Conservation (phyloP, 257 asterid species). For the Nyctanthes arbortristis region DNA sequence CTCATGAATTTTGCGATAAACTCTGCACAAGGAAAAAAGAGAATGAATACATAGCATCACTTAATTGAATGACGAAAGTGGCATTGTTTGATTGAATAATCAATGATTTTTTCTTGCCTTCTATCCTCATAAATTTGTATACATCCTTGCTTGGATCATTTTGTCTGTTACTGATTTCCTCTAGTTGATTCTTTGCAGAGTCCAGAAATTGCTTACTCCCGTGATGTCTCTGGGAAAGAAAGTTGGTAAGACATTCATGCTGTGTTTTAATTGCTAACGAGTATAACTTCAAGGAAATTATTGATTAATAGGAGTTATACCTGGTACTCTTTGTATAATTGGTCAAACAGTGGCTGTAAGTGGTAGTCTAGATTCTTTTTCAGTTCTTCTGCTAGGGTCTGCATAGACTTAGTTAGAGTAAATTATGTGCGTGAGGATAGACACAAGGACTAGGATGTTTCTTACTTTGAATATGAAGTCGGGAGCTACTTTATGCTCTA, state of each 20-base stretch:
- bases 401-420: slow-evolving; percentile 25
- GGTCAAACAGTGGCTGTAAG: slow-evolving; percentile 48
- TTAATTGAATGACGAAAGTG: not conserved
- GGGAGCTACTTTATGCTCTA: slow-evolving; percentile 77
- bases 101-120: slow-evolving; percentile 57
- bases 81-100: slow-evolving; percentile 3
- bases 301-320: slow-evolving; percentile 33
- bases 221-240: slow-evolving; percentile 42
- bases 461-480: slow-evolving; percentile 74
- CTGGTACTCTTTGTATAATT: slow-evolving; percentile 55
- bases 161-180: slow-evolving; percentile 38
- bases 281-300: not conserved
- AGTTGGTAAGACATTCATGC: slow-evolving; percentile 17
- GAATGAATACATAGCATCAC: not conserved
- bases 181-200: slow-evolving; percentile 28
- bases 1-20: slow-evolving; percentile 59
- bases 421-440: slow-evolving; percentile 10
- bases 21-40: slow-evolving; percentile 45
- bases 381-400: slow-evolving; percentile 70
- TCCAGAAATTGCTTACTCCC: slow-evolving; percentile 29
- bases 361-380: slow-evolving; percentile 56
- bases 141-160: slow-evolving; percentile 59
- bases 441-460: slow-evolving; percentile 8
- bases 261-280: not conserved
- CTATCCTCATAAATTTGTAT: slow-evolving; percentile 80